These are phyloP conservation scores for Wickerhamomyces tratensis DNA, from an alignment of 805 yeast genomes.

Conservation along the genomic window DNA sequence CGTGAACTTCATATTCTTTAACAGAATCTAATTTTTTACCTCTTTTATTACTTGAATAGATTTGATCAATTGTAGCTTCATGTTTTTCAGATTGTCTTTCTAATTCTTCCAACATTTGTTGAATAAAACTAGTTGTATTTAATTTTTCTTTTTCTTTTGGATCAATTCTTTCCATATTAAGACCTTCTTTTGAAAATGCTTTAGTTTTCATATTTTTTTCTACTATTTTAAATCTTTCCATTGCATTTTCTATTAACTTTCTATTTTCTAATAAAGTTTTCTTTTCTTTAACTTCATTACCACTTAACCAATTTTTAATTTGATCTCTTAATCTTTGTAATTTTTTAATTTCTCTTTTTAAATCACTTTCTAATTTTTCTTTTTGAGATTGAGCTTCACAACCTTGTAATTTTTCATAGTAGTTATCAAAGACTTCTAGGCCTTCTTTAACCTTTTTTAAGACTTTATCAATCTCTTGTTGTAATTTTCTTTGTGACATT, in stretches of 20 bases:
- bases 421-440: slow-evolving; percentile 70
- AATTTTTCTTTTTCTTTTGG: slow-evolving; percentile 75
- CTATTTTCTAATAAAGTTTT: slow-evolving; percentile 72
- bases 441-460: slow-evolving; percentile 76
- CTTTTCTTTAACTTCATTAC: slow-evolving; percentile 86
- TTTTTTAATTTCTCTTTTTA: slow-evolving; percentile 91
- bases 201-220: slow-evolving; percentile 91
- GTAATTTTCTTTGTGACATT: slow-evolving; percentile 38
- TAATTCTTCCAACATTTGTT: slow-evolving; percentile 66
- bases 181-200: slow-evolving; percentile 89
- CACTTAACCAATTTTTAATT: slow-evolving; percentile 89
- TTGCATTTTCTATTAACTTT: slow-evolving; percentile 59
- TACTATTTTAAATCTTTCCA: slow-evolving; percentile 93
- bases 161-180: slow-evolving; percentile 62
- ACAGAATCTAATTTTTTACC: slow-evolving; percentile 47
- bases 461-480: slow-evolving; percentile 83
- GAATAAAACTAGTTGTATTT: slow-evolving; percentile 62
- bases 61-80: slow-evolving; percentile 59
- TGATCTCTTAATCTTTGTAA: slow-evolving; percentile 91
- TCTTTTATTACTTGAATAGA: slow-evolving; percentile 42
- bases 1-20: slow-evolving; percentile 51
- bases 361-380: slow-evolving; percentile 86
- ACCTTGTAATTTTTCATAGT: slow-evolving; percentile 74
- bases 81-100: slow-evolving; percentile 71
- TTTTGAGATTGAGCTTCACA: slow-evolving; percentile 82